These are phyloP conservation scores for Acanthochlamys bracteata DNA, from an alignment of 106 monocot species.

Conservation along the genomic window DNA sequence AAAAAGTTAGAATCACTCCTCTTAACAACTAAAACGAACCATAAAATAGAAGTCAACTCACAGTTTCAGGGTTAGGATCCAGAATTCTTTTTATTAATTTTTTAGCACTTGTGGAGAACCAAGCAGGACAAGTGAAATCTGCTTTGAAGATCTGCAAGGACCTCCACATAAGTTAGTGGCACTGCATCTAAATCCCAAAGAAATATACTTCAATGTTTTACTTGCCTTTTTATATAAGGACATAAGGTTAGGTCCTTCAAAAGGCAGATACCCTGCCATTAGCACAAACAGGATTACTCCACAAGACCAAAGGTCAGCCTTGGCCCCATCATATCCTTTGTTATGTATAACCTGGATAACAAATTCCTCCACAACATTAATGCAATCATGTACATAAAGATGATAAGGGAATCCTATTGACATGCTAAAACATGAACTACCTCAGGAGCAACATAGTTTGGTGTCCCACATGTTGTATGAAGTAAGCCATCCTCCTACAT, in stretches of 20 bases:
- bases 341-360: slow-evolving; percentile 57
- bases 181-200: neutral
- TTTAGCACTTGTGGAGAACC: slow-evolving; percentile 92
- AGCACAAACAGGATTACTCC: slow-evolving; percentile 90
- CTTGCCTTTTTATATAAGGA: slow-evolving; percentile 73
- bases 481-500: slow-evolving; percentile 83
- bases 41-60: slow-evolving; percentile 13
- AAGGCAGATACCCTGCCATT: slow-evolving; percentile 87
- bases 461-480: slow-evolving; percentile 93
- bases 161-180: slow-evolving; percentile 3
- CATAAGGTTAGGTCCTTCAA: slow-evolving; percentile 70
- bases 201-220: neutral
- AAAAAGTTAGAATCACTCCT: neutral
- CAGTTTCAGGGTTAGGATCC: slow-evolving; percentile 80
- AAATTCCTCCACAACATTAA: no score
- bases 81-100: slow-evolving; percentile 89
- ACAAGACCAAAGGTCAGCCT: slow-evolving; percentile 95
- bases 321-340: slow-evolving; percentile 95
- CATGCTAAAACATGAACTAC: slow-evolving; percentile 1
- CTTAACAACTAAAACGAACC: neutral
- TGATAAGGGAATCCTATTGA: neutral
- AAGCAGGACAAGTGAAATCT: slow-evolving; percentile 78
- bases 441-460: slow-evolving; percentile 92
- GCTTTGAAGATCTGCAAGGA: slow-evolving; percentile 74
- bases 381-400: neutral